Base-by-base conservation (phyloP, 169 alveolate genomes). In the Plasmodium fragile region DNA sequence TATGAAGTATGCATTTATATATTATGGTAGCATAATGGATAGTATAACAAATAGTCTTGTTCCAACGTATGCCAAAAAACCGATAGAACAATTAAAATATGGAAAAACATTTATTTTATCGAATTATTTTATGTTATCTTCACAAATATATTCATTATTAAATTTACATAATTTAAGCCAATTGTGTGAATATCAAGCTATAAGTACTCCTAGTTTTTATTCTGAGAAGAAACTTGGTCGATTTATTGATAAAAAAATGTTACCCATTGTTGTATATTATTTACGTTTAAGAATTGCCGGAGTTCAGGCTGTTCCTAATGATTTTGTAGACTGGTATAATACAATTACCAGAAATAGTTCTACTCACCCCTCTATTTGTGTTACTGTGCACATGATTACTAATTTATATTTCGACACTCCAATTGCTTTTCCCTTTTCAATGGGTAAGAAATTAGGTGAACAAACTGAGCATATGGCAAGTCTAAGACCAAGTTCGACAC, bases 51-150 rank as follows among this genome's bases (percentile, higher is more conserved):
- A 83, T 28, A 83, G 92, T 10, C 55, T 83, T n/a, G 30, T 83
- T 16, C 92, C 92, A 28, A n/a, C 22, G 3, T 83, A 83, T 43
- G 71, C 92, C 13, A 83, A 83, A 13, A 69, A 83, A 71, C 82
- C 92, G 7, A 83, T 83, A 70, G 75, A 79, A n/a, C 92, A 83
- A 36, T 70, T 83, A 70, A 70, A 72, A 22, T 83, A 69, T 83
- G 92, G 92, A 70, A 83, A 83, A 70, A 41, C 92, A 3, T 83
- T 83, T 30, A 41, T 83, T 65, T 83, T 83, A 16, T 22, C 83
- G 18, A 83, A 83, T 16, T 71, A 71, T 45, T 73, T 71, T 43
- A 73, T 41, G 43, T 28, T 83, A 28, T 7, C 28, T 11, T 22
- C 83, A 28, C 53, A 71, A 16, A 49, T 65, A 16, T 36, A 5